A percentile compares a stretch with the other conserved stretches of the same genome.
Evolutionary conservation across 148 eudicot genomes (phyloP).

Genomic region (Persicaria maculosa): DNA sequence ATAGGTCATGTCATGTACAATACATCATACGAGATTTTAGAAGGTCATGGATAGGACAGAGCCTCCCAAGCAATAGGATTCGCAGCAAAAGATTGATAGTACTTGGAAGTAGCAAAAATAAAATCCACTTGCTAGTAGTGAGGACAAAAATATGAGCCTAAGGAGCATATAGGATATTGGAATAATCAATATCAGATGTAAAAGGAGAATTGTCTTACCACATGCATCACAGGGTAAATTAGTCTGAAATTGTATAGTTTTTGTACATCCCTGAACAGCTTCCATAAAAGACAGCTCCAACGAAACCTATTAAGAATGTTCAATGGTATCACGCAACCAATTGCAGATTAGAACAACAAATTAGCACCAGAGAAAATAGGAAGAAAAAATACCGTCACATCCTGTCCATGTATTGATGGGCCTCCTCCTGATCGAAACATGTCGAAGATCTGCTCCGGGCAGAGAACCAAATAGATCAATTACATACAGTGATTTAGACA

Average conservation of each 20-base stretch:
- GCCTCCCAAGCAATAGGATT: neutral
- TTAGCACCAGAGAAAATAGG: neutral
- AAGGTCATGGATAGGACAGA: neutral
- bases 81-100: neutral
- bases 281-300: conserved; percentile 93
- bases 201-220: conserved; percentile 37
- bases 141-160: neutral
- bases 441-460: conserved; percentile 35
- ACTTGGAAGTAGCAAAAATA: neutral
- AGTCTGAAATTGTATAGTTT: conserved; percentile 53
- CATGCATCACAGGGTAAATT: conserved; percentile 80
- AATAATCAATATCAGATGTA: conserved; percentile 1
- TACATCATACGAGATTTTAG: neutral
- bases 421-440: conserved; percentile 27
- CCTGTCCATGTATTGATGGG: conserved; percentile 33
- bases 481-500: conserved; percentile 8
- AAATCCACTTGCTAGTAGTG: neutral
- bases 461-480: neutral
- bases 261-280: conserved; percentile 95
- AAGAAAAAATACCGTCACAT: conserved; percentile 44
- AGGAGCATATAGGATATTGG: neutral
- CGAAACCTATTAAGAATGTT: conserved; percentile 28
- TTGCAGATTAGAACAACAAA: neutral
- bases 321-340: neutral
- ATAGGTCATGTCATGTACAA: neutral